phyloP scores from a whole-genome alignment of 2,329 filamentous ascomycete genomes.

The Chaetothyriales sp. region DNA sequence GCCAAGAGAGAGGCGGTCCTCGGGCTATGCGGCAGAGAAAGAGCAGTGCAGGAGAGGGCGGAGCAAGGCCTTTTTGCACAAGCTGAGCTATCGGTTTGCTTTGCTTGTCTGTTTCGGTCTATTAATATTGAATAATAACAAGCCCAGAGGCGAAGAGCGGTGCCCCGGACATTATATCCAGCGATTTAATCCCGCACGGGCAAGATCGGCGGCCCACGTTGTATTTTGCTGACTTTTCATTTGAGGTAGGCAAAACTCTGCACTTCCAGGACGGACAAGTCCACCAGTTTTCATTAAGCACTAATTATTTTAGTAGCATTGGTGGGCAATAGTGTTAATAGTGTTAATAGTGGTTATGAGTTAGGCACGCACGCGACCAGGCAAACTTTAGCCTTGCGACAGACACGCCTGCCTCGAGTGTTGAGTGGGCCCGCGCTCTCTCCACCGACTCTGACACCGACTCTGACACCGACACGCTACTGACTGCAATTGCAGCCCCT shows the following conservation, averaged over 20 bases:
- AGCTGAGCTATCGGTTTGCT: neutral
- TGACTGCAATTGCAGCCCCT: neutral
- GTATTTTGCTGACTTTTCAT: neutral
- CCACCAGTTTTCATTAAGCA: too few relatives aligned
- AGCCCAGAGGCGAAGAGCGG: neutral
- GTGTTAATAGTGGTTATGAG: too few relatives aligned
- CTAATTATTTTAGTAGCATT: too few relatives aligned
- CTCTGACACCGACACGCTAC: neutral
- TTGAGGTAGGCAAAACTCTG: neutral
- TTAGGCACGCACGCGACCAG: too few relatives aligned
- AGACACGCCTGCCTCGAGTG: too few relatives aligned
- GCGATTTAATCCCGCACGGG: neutral
- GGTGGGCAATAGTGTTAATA: too few relatives aligned
- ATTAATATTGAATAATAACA: neutral
- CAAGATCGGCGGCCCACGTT: neutral
- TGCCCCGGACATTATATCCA: neutral
- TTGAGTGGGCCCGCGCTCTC: too few relatives aligned
- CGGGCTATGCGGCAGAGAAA: neutral
- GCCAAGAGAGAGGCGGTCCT: neutral
- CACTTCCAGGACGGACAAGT: neutral
- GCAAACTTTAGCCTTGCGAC: too few relatives aligned
- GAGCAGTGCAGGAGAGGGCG: neutral
- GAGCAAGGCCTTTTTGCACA: neutral
- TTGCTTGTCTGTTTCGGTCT: neutral
- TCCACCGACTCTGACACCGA: too few relatives aligned